Evolutionary conservation across 495 filamentous ascomycete genomes (phyloP).

Genomic region (Staphylotrichum longicolle): DNA sequence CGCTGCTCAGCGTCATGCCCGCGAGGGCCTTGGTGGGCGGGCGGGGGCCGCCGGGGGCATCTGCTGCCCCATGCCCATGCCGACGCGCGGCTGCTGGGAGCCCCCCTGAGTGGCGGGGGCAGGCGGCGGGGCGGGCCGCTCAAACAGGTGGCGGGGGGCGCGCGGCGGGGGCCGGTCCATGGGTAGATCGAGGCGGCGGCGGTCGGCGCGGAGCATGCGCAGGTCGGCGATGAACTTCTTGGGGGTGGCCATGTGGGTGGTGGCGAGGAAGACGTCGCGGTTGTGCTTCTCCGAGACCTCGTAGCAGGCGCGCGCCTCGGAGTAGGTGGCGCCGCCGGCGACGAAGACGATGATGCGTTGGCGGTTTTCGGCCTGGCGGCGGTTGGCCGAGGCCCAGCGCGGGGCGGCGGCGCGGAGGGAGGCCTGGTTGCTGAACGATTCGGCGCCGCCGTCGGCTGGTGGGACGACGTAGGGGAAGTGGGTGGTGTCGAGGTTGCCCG

Average conservation of each 20-base stretch:
- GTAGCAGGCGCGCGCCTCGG: slow-evolving; percentile 85
- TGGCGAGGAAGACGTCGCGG: slow-evolving; percentile 86
- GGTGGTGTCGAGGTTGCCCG: slow-evolving; percentile 62
- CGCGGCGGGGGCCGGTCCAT: slow-evolving; percentile 74
- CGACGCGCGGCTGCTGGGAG: slow-evolving; percentile 22
- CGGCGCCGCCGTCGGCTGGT: slow-evolving; percentile 55
- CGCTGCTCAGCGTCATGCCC: slow-evolving; percentile 30
- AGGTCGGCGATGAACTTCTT: slow-evolving; percentile 77
- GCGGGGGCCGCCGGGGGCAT: slow-evolving; percentile 26
- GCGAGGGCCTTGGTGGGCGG: slow-evolving; percentile 34
- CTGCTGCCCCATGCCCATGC: slow-evolving; percentile 30
- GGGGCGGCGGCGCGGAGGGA: slow-evolving; percentile 86
- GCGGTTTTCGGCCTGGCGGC: slow-evolving; percentile 70
- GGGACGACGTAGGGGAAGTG: slow-evolving; percentile 82
- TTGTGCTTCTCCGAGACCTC: slow-evolving; percentile 68
- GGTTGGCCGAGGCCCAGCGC: slow-evolving; percentile 84
- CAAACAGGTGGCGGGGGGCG: slow-evolving; percentile 83
- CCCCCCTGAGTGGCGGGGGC: background rate
- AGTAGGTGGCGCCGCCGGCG: slow-evolving; percentile 92
- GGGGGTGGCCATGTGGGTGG: slow-evolving; percentile 86
- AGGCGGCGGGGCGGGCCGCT: slow-evolving; percentile 59
- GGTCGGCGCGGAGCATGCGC: slow-evolving; percentile 70
- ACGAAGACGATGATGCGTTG: slow-evolving; percentile 94
- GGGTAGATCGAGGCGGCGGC: slow-evolving; percentile 73
- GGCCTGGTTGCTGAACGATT: slow-evolving; percentile 56